These are phyloP conservation scores for Clitoria ternatea DNA, from an alignment of 306 rosid genomes.

Conservation along the genomic window DNA sequence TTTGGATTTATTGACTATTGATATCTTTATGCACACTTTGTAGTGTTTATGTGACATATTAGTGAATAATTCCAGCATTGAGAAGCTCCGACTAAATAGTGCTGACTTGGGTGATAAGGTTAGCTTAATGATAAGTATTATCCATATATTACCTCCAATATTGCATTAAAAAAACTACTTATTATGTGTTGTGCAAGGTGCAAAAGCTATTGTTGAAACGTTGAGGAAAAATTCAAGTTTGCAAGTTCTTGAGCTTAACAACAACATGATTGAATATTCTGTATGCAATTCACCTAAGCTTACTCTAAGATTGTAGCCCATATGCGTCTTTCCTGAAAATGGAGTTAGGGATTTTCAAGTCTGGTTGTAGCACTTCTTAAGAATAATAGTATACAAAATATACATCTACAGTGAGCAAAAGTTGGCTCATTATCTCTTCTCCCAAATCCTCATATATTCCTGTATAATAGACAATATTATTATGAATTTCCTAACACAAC, in stretches of 20 bases:
- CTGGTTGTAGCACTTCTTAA: conserved; percentile 91
- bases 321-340: conserved; percentile 35
- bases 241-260: conserved; percentile 79
- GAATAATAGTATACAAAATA: conserved; percentile 63
- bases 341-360: conserved; percentile 94
- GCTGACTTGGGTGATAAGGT: conserved; percentile 96
- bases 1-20: background rate
- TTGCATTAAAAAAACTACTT: conserved; percentile 28
- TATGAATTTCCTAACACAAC: too few species aligned
- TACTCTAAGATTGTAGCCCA: conserved; percentile 11
- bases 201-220: conserved; percentile 84
- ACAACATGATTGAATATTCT: conserved; percentile 92
- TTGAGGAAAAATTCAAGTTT: conserved; percentile 81
- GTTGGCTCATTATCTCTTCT: conserved; percentile 9
- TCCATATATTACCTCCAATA: background rate
- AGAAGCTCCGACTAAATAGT: conserved; percentile 89
- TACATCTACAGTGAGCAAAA: conserved; percentile 78
- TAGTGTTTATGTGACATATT: conserved; percentile 79
- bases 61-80: conserved; percentile 66
- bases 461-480: too few species aligned
- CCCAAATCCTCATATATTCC: conserved; percentile 6
- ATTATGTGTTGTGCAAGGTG: conserved; percentile 61
- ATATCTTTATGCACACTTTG: conserved; percentile 45
- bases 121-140: conserved; percentile 30
- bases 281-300: conserved; percentile 48